Conservation (phyloP, 2,329 filamentous ascomycete species). For the Nemania serpens region DNA sequence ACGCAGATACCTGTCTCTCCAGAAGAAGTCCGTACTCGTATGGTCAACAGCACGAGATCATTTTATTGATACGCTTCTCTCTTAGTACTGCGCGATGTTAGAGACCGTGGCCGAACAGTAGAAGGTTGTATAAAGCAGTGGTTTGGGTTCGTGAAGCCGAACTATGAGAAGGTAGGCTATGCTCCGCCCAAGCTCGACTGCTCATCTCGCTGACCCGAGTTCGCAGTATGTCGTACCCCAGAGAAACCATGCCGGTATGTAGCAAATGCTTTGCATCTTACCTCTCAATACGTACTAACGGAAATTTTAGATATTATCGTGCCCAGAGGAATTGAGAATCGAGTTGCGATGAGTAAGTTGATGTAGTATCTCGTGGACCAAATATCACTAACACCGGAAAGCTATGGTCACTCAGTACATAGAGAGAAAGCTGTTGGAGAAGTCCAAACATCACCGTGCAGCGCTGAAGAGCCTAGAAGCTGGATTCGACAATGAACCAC, state of each 20-base stretch:
- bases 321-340: conserved; percentile 91
- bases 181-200: not conserved
- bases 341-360: conserved; percentile 77
- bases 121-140: conserved; percentile 98
- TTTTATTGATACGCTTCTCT: conserved; percentile 11
- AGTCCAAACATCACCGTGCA: conserved; percentile 80
- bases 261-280: not conserved
- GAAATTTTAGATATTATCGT: conserved; percentile 77
- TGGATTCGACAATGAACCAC: conserved; percentile 69
- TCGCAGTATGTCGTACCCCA: conserved; percentile 86
- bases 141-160: conserved; percentile 95
- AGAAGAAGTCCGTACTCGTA: conserved; percentile 70
- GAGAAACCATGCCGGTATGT: conserved; percentile 75
- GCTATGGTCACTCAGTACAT: conserved; percentile 95
- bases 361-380: not conserved
- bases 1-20: conserved; percentile 90
- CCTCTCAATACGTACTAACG: conserved; percentile 23
- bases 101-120: conserved; percentile 86
- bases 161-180: conserved; percentile 73
- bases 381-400: conserved; percentile 41
- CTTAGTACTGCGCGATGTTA: conserved; percentile 82
- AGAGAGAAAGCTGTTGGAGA: conserved; percentile 81
- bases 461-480: conserved; percentile 78
- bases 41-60: not conserved
- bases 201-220: conserved; percentile 22